Evolutionary conservation across 768 basidiomycete genomes (phyloP).

Genomic region (Astraeus odoratus): DNA sequence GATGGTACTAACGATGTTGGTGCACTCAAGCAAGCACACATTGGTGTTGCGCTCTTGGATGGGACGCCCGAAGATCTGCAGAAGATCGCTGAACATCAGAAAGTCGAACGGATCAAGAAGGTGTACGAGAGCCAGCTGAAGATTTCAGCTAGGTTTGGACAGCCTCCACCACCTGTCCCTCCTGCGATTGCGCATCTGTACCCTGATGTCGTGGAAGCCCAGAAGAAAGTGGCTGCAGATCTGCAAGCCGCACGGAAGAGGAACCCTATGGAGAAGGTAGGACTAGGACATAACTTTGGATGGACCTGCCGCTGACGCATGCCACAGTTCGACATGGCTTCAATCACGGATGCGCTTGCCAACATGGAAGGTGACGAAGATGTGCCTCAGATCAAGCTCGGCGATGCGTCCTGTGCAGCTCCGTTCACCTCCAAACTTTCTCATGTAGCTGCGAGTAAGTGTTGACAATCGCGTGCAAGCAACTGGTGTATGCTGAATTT

Average conservation of each 20-base stretch:
- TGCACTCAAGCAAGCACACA: slow-evolving; percentile 95
- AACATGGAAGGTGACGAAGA: slow-evolving; percentile 95
- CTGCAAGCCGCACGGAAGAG: slow-evolving; percentile 58
- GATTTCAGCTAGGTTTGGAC: slow-evolving; percentile 84
- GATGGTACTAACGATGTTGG: slow-evolving; percentile 99
- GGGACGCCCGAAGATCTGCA: slow-evolving; percentile 87
- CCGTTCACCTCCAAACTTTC: slow-evolving; percentile 97
- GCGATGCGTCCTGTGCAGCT: slow-evolving; percentile 98
- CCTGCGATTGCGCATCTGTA: slow-evolving; percentile 79
- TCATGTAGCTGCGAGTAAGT: slow-evolving; percentile 94
- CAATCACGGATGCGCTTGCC: slow-evolving; percentile 79
- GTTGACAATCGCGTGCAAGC: too few relatives aligned
- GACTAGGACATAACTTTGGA: slow-evolving; percentile 11
- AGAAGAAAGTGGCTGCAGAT: slow-evolving; percentile 69
- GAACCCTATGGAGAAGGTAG: slow-evolving; percentile 89
- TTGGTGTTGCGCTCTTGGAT: slow-evolving; percentile 89
- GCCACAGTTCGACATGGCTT: slow-evolving; percentile 63
- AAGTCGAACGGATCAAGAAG: slow-evolving; percentile 86
- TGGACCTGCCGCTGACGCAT: slow-evolving; percentile 11
- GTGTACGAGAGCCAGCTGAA: slow-evolving; percentile 95
- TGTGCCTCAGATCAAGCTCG: slow-evolving; percentile 96
- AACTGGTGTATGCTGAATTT: background rate
- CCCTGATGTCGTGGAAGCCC: slow-evolving; percentile 87
- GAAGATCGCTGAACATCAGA: slow-evolving; percentile 90
- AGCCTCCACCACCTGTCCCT: slow-evolving; percentile 91